Evolutionary conservation across 2,329 filamentous ascomycete species (phyloP).

Genomic region (Gyromitra esculenta): DNA sequence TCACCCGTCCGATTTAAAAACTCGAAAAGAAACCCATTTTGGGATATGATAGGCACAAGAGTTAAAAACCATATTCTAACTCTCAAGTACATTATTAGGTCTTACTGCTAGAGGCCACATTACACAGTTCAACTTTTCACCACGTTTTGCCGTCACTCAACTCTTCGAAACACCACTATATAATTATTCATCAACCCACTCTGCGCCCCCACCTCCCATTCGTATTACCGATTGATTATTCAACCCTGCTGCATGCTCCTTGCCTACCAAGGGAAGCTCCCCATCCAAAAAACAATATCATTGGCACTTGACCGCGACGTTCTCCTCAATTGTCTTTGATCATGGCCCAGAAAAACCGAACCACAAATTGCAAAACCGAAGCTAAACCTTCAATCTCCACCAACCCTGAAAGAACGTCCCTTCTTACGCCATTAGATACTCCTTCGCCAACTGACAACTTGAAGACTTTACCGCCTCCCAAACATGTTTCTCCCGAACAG

Average conservation of each 20-base stretch:
- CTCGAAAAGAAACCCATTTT: background rate
- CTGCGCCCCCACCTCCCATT: no score
- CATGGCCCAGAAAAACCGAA: background rate
- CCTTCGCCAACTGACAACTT: background rate
- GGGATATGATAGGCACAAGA: background rate
- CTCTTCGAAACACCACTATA: background rate
- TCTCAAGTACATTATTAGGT: background rate
- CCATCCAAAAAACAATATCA: background rate
- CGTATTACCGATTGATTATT: background rate
- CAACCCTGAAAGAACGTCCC: background rate
- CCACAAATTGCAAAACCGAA: background rate
- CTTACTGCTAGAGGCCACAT: background rate
- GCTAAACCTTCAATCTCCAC: background rate
- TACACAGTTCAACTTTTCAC: background rate
- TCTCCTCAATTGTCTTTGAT: background rate
- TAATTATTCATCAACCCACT: background rate
- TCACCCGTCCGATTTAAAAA: constrained; percentile 15
- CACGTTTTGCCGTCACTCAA: background rate
- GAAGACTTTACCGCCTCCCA: background rate
- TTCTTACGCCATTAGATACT: background rate
- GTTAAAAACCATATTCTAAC: background rate
- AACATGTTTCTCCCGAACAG: background rate
- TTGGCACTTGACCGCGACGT: background rate
- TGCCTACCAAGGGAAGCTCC: background rate
- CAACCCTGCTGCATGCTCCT: background rate